Percentiles rank a stretch among this genome's conserved stretches.
phyloP scores from a whole-genome alignment of 768 basidiomycete species.

The Phanerodontia chrysosporium region DNA sequence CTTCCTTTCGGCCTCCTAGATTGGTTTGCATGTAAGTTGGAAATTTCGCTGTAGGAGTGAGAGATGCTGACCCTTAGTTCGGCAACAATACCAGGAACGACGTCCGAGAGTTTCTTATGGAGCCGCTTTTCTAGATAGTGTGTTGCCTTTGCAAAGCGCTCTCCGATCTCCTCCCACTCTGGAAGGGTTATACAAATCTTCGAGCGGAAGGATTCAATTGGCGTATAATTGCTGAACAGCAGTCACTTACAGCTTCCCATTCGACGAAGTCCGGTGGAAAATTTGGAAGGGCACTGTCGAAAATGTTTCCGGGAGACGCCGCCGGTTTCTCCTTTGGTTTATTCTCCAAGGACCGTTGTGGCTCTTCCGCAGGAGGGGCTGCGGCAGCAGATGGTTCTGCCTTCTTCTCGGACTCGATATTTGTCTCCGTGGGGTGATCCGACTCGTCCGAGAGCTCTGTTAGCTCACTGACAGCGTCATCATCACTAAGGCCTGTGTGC shows the following conservation, averaged over 20 bases:
- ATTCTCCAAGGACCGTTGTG: not conserved
- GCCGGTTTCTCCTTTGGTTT: constrained; percentile 19
- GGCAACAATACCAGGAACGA: constrained; percentile 68
- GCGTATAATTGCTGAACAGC: no score
- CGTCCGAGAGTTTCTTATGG: constrained; percentile 59
- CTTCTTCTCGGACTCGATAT: constrained; percentile 10
- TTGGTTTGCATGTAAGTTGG: constrained; percentile 2
- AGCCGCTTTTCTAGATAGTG: constrained; percentile 81
- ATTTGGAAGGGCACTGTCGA: constrained; percentile 5
- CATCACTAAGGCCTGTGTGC: constrained; percentile 59
- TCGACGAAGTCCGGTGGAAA: constrained; percentile 62
- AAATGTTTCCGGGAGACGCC: not conserved
- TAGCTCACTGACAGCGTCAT: constrained; percentile 67
- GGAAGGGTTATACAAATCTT: constrained; percentile 79
- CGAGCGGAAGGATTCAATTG: not conserved
- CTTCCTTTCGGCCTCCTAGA: constrained; percentile 64
- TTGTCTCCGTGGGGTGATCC: constrained; percentile 9
- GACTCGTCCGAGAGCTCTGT: constrained; percentile 61
- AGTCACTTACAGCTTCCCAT: constrained; percentile 79
- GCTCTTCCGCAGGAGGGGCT: not conserved
- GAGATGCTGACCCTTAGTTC: constrained; percentile 53
- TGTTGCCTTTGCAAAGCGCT: constrained; percentile 69
- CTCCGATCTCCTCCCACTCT: constrained; percentile 82
- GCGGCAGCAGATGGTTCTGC: not conserved
- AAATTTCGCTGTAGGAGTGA: not conserved